phyloP scores from a whole-genome alignment of 2,329 filamentous ascomycete genomes.

The Venturia oleaginea region DNA sequence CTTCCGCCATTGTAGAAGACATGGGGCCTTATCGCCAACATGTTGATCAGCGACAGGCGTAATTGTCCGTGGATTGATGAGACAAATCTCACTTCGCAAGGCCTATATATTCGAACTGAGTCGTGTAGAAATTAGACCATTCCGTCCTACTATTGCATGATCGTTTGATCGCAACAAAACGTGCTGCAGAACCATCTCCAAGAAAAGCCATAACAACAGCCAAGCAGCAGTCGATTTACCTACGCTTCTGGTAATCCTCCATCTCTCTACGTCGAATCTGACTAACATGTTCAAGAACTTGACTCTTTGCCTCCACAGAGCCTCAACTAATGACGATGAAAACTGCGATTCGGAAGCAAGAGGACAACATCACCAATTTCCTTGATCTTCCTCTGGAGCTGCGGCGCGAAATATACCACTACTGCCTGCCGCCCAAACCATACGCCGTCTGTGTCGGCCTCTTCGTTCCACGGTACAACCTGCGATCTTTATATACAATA shows the following conservation, averaged over 20 bases:
- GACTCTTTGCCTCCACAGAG: neutral
- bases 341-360: neutral
- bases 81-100: neutral
- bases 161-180: neutral
- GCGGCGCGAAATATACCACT: neutral
- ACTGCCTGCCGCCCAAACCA: neutral
- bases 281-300: neutral
- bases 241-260: neutral
- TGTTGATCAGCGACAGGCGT: neutral
- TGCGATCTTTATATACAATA: neutral
- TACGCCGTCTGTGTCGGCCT: neutral
- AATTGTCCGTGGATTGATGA: neutral
- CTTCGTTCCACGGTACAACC: neutral
- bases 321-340: neutral
- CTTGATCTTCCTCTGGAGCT: neutral
- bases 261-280: neutral
- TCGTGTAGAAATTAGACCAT: neutral
- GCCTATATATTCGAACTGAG: neutral
- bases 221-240: neutral
- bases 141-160: no score
- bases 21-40: neutral
- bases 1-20: neutral
- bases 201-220: neutral
- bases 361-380: neutral
- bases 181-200: neutral